Conservation (phyloP, 2,329 filamentous ascomycete genomes). For the Colletotrichum endophyticum region DNA sequence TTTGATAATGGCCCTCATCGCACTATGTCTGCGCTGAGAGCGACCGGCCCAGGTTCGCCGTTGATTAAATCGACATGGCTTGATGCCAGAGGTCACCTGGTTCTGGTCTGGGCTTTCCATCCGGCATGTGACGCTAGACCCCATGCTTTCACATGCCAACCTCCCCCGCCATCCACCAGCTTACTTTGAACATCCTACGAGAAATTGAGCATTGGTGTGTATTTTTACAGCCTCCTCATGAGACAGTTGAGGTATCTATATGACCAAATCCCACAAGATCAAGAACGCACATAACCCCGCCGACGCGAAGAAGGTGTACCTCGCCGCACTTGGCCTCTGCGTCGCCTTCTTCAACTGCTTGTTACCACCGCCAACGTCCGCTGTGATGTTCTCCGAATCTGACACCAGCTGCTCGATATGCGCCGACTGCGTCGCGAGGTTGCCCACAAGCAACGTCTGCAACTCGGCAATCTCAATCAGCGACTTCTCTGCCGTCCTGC, state of each 20-base stretch:
- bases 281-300: conserved; percentile 76
- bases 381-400: conserved; percentile 80
- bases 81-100: neutral
- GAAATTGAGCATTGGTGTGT: neutral
- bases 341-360: conserved; percentile 87
- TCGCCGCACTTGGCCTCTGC: conserved; percentile 73
- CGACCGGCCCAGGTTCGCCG: neutral
- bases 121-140: conserved; percentile 13
- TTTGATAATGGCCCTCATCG: neutral
- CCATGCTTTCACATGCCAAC: conserved; percentile 1
- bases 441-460: conserved; percentile 86
- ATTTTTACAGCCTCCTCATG: neutral
- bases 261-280: conserved; percentile 78
- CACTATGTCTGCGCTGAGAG: neutral
- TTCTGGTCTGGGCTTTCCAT: neutral
- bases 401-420: conserved; percentile 88
- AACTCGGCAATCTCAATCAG: conserved; percentile 91
- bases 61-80: neutral
- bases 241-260: conserved; percentile 34
- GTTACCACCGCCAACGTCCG: conserved; percentile 90
- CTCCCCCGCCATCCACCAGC: neutral
- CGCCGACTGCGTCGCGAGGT: conserved; percentile 83
- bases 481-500: conserved; percentile 85
- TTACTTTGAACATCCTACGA: neutral
- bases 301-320: conserved; percentile 82